phyloP scores from a whole-genome alignment of 306 rosid genomes.

The Astragalus glycyphyllos region DNA sequence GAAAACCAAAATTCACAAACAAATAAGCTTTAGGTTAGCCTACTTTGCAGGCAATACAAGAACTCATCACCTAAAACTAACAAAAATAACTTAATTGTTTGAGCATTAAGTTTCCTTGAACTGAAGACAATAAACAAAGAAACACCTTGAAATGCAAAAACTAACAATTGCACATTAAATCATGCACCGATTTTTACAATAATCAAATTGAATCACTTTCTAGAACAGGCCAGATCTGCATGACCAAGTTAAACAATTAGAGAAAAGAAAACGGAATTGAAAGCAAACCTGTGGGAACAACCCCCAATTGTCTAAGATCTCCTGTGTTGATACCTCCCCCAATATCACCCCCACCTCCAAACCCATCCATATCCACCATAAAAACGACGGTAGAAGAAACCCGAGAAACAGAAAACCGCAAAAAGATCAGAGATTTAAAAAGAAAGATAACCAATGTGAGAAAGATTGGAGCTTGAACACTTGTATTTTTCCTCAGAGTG shows the following conservation, averaged over 20 bases:
- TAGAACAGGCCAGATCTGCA: constrained; percentile 48
- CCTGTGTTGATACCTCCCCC: constrained; percentile 60
- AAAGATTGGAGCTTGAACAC: constrained; percentile 41
- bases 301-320: constrained; percentile 66
- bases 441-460: constrained; percentile 42
- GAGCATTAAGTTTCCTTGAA: constrained; percentile 11
- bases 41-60: constrained; percentile 12
- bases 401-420: constrained; percentile 38
- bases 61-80: background rate
- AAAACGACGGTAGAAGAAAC: constrained; percentile 31
- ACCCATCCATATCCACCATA: constrained; percentile 78
- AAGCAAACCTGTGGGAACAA: constrained; percentile 71
- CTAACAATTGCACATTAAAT: background rate
- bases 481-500: constrained; percentile 34
- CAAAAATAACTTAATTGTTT: background rate
- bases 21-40: constrained; percentile 19
- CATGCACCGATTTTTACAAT: background rate
- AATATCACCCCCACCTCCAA: constrained; percentile 66
- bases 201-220: constrained; percentile 27
- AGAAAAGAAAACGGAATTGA: background rate
- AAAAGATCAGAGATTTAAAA: constrained; percentile 39
- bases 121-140: constrained; percentile 3
- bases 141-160: constrained; percentile 24
- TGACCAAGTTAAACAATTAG: constrained; percentile 13
- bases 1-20: constrained; percentile 9